Evolutionary conservation across 225 moss, liverwort and hornwort species (phyloP), one percentile per base, ranked within the genome.

Genomic region (Thuidium tamariscinum): DNA sequence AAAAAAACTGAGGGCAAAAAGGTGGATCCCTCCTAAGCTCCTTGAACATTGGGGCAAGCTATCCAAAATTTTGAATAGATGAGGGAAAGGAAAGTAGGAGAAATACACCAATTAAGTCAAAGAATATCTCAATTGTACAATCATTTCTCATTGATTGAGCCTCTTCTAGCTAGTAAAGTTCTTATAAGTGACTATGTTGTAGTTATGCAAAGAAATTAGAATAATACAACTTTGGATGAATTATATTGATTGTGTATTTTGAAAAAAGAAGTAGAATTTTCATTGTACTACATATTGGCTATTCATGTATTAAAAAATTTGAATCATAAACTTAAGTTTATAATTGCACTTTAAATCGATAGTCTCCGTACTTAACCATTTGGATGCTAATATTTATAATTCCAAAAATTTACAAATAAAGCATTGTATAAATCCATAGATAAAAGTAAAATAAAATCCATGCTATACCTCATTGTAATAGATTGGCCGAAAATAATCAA

Each of bases 391-490:
- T 65, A 65, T 65, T 10, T 10, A 19, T n/a, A 11, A n/a, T 36
- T 65, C n/a, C 20, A n/a, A n/a, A 6, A 65, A 1, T n/a, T 65
- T n/a, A 5, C 9, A 34, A 64, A 64, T 34, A 64, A 18, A 18
- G 10, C 64, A 64, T 34, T 64, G 9, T 7, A 64, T 18, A 64
- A 64, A 64, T 64, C 9, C 17, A 17, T 20, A 36, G 3, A 16
- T n/a, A n/a, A n/a, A n/a, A n/a, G 18, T 65, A 2, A 0, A 65
- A 36, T 2, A 3, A 0, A 9, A 3, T 0, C 1, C 19, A 65
- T 19, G 5, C 5, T 4, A n/a, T n/a, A n/a, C n/a, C n/a, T 65
- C 9, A 0, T 54, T 6, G 54, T 36, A n/a, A 0, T n/a, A n/a
- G 11, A 65, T 36, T 65, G 20, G 5, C 10, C 5, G n/a, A 20